Percentiles rank a stretch among this genome's conserved stretches.
Conservation (phyloP, 352 stramenopile species). For the Pythium monospermum region DNA sequence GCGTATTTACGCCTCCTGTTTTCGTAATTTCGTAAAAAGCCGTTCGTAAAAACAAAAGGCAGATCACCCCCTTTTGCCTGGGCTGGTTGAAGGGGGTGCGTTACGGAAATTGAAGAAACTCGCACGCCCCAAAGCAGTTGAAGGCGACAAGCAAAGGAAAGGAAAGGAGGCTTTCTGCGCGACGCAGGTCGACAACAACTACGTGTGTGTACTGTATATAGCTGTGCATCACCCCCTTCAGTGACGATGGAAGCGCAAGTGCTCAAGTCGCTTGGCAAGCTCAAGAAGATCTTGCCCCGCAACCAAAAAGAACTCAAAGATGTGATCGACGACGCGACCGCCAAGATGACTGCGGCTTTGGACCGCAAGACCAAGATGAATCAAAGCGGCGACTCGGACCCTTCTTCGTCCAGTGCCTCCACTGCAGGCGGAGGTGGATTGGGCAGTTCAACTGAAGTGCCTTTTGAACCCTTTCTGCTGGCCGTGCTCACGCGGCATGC, state of each 20-base stretch:
- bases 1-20: neutral
- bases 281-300: conserved; percentile 68
- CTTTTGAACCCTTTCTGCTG: conserved; percentile 70
- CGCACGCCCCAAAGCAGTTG: too few relatives aligned
- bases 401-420: neutral
- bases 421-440: conserved; percentile 17
- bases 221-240: too few relatives aligned
- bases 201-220: too few relatives aligned
- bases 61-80: too few relatives aligned
- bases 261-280: conserved; percentile 68
- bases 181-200: too few relatives aligned
- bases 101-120: conserved; percentile 14
- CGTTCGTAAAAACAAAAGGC: neutral
- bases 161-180: too few relatives aligned
- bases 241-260: conserved; percentile 73
- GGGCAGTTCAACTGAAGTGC: conserved; percentile 38
- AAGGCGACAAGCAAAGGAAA: too few relatives aligned
- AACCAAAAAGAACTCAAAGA: conserved; percentile 75
- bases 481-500: conserved; percentile 69
- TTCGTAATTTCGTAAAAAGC: conserved; percentile 5
- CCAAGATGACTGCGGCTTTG: conserved; percentile 32
- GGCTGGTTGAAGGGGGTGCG: neutral
- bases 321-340: conserved; percentile 48
- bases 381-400: neutral
- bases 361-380: conserved; percentile 29